Conservation (phyloP, 2,329 filamentous ascomycete genomes). For the Hymenoscyphus scutula region DNA sequence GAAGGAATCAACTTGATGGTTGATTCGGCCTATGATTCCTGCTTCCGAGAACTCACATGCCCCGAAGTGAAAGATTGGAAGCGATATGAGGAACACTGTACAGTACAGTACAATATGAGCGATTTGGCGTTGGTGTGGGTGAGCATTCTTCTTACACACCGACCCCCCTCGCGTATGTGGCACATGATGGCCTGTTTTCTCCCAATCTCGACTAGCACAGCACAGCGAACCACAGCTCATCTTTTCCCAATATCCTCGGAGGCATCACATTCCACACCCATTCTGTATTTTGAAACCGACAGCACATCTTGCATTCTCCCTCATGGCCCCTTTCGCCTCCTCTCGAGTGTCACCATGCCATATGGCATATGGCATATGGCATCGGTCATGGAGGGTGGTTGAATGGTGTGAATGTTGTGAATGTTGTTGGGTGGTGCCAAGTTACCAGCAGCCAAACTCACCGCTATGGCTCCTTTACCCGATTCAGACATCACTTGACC, state of each 20-base stretch:
- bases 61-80: not conserved
- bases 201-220: constrained; percentile 10
- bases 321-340: no score
- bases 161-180: not conserved
- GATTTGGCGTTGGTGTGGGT: not conserved
- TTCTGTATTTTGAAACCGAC: not conserved
- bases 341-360: not conserved
- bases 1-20: not conserved
- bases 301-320: not conserved
- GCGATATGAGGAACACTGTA: not conserved
- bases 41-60: not conserved
- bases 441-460: not conserved
- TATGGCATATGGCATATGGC: no score
- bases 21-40: not conserved
- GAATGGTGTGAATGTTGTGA: not conserved
- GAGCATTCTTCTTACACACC: not conserved
- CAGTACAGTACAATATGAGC: no score
- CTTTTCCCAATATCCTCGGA: not conserved
- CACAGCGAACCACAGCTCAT: constrained; percentile 17
- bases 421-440: not conserved
- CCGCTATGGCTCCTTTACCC: constrained; percentile 1
- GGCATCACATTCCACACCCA: constrained; percentile 10
- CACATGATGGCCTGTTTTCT: constrained; percentile 7
- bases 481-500: constrained; percentile 28
- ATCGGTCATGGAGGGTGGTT: no score